Conservation (phyloP, 192 early-diverging fungal genomes). For the Podila horticola region DNA sequence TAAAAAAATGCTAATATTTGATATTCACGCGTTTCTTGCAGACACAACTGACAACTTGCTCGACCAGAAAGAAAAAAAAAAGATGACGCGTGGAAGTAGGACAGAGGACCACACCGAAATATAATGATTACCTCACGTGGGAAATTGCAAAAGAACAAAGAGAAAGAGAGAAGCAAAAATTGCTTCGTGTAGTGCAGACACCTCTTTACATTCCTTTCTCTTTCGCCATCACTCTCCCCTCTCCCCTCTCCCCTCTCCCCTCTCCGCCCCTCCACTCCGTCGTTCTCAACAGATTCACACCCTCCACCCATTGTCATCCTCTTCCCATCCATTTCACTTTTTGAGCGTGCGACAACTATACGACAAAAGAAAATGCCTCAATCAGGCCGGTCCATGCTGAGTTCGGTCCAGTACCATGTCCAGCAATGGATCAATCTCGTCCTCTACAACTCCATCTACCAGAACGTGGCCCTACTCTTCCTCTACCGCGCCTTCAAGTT, state of each 20-base stretch:
- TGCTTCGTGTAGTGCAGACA: no score
- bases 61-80: no score
- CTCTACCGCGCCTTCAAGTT: slow-evolving; percentile 67
- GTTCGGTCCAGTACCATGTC: slow-evolving; percentile 38
- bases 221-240: neutral
- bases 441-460: slow-evolving; percentile 60
- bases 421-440: slow-evolving; percentile 60
- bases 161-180: no score
- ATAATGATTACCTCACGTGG: no score
- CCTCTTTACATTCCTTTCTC: neutral
- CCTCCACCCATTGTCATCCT: no score
- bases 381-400: neutral
- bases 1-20: no score
- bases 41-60: no score
- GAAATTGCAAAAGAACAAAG: no score
- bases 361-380: neutral
- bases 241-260: slow-evolving; percentile 5
- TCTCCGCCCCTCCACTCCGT: neutral
- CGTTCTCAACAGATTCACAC: neutral
- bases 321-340: neutral
- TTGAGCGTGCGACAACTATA: neutral
- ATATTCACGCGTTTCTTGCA: no score
- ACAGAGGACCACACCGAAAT: no score
- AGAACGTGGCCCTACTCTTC: slow-evolving; percentile 56
- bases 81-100: no score